Evolutionary conservation across 441 rosid genomes (phyloP), one percentile per base, ranked within the genome.

Genomic region (Syzygium syzygioides): DNA sequence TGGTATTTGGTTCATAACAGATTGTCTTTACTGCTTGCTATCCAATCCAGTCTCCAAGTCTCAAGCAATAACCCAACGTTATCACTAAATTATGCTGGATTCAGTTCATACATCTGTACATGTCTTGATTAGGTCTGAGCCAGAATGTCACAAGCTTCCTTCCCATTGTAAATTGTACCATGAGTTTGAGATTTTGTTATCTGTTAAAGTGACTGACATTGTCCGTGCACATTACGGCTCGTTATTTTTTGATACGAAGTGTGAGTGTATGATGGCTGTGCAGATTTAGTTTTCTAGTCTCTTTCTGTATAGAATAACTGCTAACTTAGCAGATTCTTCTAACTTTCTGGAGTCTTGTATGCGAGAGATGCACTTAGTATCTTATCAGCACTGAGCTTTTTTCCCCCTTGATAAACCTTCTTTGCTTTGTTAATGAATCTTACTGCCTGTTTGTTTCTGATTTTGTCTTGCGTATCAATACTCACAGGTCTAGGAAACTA

Each of bases 121-220:
- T 55, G 32, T 53, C 84, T 60, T 34, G n/a, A 37, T 41, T 32
- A 10, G 55, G 60, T 55, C 20, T 52, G 48, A 30, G 32, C 34
- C 34, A 59, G 62, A 86, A 18, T 37, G 18, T 41, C 84, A 52
- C 52, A 41, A 59, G 41, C 88, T 83, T 88, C 64, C 4, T 55
- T 91, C 25, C 55, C 89, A 87, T 89, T 92, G 94, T 92, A 92
- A 89, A 91, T 89, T 91, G 89, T 91, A 86, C 87, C 85, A 45
- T 90, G 80, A 86, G 71, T 57, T 32, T 37, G 30, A 25, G 79
- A 10, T 83, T 55, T 88, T 30, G 15, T 71, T 68, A 68, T 71
- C 80, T 71, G 80, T 37, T 20, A 41, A 37, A 37, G 68, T 37
- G 80, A 37, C 80, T 2, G 28, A 32, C 79, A 18, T 32, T 45